Evolutionary conservation across 179 eudicot genomes (phyloP).

Genomic region (Gypsophila paniculata): DNA sequence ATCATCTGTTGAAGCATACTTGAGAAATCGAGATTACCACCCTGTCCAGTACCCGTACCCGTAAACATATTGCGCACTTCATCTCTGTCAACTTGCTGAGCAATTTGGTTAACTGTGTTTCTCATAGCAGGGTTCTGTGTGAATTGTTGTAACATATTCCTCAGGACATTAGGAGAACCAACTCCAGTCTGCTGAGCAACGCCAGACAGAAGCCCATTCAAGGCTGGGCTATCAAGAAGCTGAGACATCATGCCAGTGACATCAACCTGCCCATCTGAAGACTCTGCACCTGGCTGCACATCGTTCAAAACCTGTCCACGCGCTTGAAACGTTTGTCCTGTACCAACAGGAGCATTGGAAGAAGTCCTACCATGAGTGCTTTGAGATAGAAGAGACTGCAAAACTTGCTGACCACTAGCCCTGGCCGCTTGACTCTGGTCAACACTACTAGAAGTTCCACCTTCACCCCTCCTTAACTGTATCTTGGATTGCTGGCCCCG

Average conservation of each 20-base stretch:
- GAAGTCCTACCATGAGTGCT: slow-evolving; percentile 25
- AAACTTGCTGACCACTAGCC: slow-evolving; percentile 45
- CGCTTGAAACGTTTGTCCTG: slow-evolving; percentile 32
- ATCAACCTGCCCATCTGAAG: slow-evolving; percentile 47
- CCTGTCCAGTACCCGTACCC: slow-evolving; percentile 48
- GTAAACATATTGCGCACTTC: slow-evolving; percentile 56
- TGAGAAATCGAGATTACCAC: slow-evolving; percentile 64
- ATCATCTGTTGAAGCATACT: slow-evolving; percentile 91
- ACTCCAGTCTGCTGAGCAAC: slow-evolving; percentile 77
- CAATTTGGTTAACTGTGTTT: slow-evolving; percentile 77
- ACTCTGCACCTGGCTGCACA: slow-evolving; percentile 29
- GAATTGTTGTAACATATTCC: slow-evolving; percentile 74
- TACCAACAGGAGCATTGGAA: slow-evolving; percentile 22
- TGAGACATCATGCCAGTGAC: slow-evolving; percentile 63
- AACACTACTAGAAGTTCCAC: slow-evolving; percentile 33
- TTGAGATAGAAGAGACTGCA: slow-evolving; percentile 69
- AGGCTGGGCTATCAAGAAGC: slow-evolving; percentile 68
- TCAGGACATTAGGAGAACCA: slow-evolving; percentile 75
- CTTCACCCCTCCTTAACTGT: slow-evolving; percentile 36
- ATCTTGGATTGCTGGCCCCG: slow-evolving; percentile 43
- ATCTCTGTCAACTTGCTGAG: slow-evolving; percentile 67
- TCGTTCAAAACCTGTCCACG: slow-evolving; percentile 25
- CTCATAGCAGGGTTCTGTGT: slow-evolving; percentile 77
- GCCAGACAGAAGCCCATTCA: slow-evolving; percentile 66
- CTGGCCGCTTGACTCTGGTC: slow-evolving; percentile 41